Evolutionary conservation across 1,284 basidiomycete species (phyloP).

Genomic region (Tilletia walkeri): DNA sequence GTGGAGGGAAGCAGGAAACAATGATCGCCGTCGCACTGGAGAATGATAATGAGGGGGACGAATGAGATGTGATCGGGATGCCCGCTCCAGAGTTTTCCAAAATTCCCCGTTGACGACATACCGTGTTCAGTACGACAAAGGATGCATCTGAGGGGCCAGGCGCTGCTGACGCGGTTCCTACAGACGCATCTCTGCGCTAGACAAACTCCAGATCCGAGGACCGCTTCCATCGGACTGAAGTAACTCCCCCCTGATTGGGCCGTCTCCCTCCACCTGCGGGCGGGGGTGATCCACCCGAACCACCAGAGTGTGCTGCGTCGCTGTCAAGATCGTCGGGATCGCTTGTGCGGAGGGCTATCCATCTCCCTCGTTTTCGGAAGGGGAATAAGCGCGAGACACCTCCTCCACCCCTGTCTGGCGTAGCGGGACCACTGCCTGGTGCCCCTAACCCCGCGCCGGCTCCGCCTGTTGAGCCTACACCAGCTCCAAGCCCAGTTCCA

Average conservation of each 20-base stretch:
- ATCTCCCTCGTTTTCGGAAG: slow-evolving; percentile 3
- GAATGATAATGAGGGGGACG: too few relatives aligned
- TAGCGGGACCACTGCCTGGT: not conserved
- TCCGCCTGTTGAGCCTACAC: too few relatives aligned
- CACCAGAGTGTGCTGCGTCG: not conserved
- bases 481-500: too few relatives aligned
- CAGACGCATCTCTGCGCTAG: not conserved
- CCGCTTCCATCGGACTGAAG: not conserved
- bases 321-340: not conserved
- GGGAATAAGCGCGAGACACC: not conserved
- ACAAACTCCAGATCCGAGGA: slow-evolving; percentile 7
- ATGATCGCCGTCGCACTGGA: too few relatives aligned
- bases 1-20: too few relatives aligned
- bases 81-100: too few relatives aligned
- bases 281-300: not conserved
- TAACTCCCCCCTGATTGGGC: not conserved
- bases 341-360: slow-evolving; percentile 4
- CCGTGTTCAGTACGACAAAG: too few relatives aligned
- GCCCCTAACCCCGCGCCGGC: not conserved
- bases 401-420: too few relatives aligned
- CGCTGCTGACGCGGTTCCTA: too few relatives aligned
- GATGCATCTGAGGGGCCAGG: too few relatives aligned
- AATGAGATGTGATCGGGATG: too few relatives aligned
- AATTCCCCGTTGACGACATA: too few relatives aligned
- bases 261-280: slow-evolving; percentile 5